Evolutionary conservation across 768 basidiomycete species (phyloP), one percentile per base, ranked within the genome.

Genomic region (Heimioporus sp.): DNA sequence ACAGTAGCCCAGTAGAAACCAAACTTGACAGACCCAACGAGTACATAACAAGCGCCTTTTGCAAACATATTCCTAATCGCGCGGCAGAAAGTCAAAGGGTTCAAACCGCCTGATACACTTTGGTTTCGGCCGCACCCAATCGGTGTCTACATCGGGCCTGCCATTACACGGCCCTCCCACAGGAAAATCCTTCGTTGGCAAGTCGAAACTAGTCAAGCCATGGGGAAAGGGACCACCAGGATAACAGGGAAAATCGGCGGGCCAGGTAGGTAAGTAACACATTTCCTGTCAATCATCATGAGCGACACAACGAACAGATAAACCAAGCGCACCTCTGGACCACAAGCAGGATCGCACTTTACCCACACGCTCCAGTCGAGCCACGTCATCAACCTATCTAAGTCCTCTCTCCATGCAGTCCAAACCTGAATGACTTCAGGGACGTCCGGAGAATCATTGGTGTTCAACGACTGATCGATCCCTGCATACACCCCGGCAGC

Each of bases 301-400:
- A 46, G 32, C 9, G 6, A 43, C 19, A 21, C 28, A 34, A 10
- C 12, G 28, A 35, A 20, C 19, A 13, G 7, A 38, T 17, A 1
- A 8, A 11, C 19, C 37, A 19, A n/a, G 66, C 73, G 2, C 43
- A 80, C 80, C 67, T 80, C 74, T 30, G 65, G 62, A 10, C 58
- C 60, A 64, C 81, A 83, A 1, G 60, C 70, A 24, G 80, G 79
- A 3, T 60, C 63, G 46, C 81, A 82, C 40, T 66, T 76, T 2
- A 74, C 57, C 80, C 81, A 82, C 6, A 71, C 62, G 38, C 64
- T 72, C 80, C 81, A 83, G 54, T 77, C 80, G 0, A 82, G 63
- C 80, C 81, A 82, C 0, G 31, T 44, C 72, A 81, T 77, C 21
- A 82, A 57, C 2, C 46, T 53, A 8, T 66, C 53, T 20, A 77